These are phyloP conservation scores for Colletotrichum tamarilloi DNA, from an alignment of 2,329 filamentous ascomycete species.

Conservation along the genomic window DNA sequence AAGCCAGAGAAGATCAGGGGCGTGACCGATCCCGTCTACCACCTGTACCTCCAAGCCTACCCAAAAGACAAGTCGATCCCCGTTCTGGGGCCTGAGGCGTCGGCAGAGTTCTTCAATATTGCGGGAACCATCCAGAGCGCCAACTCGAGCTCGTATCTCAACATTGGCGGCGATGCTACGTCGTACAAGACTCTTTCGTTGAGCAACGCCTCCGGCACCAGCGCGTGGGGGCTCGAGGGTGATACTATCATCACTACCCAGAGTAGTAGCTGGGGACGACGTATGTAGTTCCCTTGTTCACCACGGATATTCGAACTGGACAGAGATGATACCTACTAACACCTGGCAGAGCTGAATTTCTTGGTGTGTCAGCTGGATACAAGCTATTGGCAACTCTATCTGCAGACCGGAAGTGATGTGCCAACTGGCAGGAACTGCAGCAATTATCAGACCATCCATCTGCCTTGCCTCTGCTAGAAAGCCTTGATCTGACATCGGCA, in stretches of 20 bases:
- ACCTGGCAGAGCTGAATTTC: slow-evolving; percentile 59
- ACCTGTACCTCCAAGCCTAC: slow-evolving; percentile 62
- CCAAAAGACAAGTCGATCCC: slow-evolving; percentile 55
- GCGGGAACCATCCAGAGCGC: slow-evolving; percentile 59
- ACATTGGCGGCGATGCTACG: slow-evolving; percentile 55
- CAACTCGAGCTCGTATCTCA: slow-evolving; percentile 60
- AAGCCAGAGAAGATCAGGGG: slow-evolving; percentile 62
- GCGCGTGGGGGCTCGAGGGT: slow-evolving; percentile 62
- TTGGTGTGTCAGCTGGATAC: slow-evolving; percentile 57
- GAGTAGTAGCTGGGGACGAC: slow-evolving; percentile 56
- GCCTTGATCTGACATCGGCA: neutral
- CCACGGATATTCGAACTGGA: neutral
- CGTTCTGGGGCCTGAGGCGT: slow-evolving; percentile 62
- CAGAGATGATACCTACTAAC: slow-evolving; percentile 35
- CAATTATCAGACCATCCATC: slow-evolving; percentile 65
- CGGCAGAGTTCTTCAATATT: slow-evolving; percentile 61
- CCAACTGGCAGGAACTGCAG: slow-evolving; percentile 62
- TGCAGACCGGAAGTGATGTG: slow-evolving; percentile 62
- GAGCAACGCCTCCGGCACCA: slow-evolving; percentile 51
- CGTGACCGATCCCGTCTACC: slow-evolving; percentile 61
- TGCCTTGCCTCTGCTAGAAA: slow-evolving; percentile 59
- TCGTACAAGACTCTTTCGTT: slow-evolving; percentile 65
- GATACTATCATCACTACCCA: slow-evolving; percentile 56
- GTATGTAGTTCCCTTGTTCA: slow-evolving; percentile 38
- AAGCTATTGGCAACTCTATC: slow-evolving; percentile 61